Conservation (phyloP, 176 grass and related monocot genomes). For the Lolium multiflorum region DNA sequence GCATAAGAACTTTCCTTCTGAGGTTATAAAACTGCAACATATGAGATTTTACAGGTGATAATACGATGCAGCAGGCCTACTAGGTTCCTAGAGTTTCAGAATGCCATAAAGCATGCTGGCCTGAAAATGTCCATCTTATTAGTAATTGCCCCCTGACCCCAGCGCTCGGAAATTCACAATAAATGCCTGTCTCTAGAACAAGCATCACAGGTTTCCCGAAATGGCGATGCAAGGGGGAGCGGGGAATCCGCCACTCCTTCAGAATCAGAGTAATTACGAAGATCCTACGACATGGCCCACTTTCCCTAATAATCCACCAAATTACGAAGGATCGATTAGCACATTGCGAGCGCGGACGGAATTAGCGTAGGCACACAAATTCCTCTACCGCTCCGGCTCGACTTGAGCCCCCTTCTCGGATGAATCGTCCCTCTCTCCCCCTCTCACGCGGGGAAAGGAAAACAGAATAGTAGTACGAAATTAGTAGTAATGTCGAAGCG, state of each 20-base stretch:
- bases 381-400: neutral
- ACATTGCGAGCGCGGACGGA: conserved; percentile 21
- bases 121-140: neutral
- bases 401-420: neutral
- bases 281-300: neutral
- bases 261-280: neutral
- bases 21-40: neutral
- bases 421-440: neutral
- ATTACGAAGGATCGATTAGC: neutral
- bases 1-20: neutral
- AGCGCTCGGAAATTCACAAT: neutral
- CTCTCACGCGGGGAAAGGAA: neutral
- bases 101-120: neutral
- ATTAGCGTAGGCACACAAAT: too few relatives aligned
- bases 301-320: neutral
- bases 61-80: neutral
- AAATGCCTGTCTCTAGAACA: neutral
- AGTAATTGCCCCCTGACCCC: neutral
- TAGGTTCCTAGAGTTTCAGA: neutral
- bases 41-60: neutral
- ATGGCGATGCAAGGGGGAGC: neutral
- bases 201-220: neutral
- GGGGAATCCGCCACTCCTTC: neutral
- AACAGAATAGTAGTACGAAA: neutral
- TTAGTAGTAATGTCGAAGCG: neutral